Base-by-base conservation (phyloP, 495 filamentous ascomycete species). In the Penicillium bovifimosum region DNA sequence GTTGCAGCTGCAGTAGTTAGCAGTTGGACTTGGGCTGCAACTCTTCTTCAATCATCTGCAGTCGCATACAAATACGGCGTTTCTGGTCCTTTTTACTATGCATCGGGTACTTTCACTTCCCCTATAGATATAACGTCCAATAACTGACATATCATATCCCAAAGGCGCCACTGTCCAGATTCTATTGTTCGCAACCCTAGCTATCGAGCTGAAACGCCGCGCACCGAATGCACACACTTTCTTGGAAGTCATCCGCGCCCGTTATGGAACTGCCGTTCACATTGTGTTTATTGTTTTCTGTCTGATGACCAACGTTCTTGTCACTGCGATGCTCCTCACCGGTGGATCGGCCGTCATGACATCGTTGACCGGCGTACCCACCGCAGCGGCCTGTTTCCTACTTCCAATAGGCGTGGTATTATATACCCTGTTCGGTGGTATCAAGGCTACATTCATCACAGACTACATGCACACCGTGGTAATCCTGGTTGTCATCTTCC, bases 1-100 rank as follows among this genome's bases (percentile, higher is more conserved):
- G 91, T 96, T n/a, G 89, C 90, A 4, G 86, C 88, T 27, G 91
- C 92, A n/a, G 92, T 96, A 34, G 91, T 96, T 16, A 91, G 87
- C 53, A 91, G 86, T 36, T 97, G 92, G 92, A 96, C 92, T 7
- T 96, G 91, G 90, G 75, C 73, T 24, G 76, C 74, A 27, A 76
- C 72, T 20, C 69, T 72, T 24, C 64, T 74, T n/a, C 92, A 96
- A 65, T 87, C 82, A n/a, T 86, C 89, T 9, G 84, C 84, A 27
- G 88, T 97, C 41, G 91, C 91, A 55, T 97, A 96, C 70, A 76
- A 83, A 50, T 97, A 97, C 64, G 92, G 92, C 51, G 86, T 96
- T 35, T 92, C 88, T 1, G 92, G 92, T 0, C 91, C 92, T 1
- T 95, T 96, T 68, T 96, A 87, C 87, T 96, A 96, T 65, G 81